Percentiles rank a stretch among this genome's conserved stretches.
Conservation (phyloP, 169 alveolate species). For the Plasmodium gaboni region DNA sequence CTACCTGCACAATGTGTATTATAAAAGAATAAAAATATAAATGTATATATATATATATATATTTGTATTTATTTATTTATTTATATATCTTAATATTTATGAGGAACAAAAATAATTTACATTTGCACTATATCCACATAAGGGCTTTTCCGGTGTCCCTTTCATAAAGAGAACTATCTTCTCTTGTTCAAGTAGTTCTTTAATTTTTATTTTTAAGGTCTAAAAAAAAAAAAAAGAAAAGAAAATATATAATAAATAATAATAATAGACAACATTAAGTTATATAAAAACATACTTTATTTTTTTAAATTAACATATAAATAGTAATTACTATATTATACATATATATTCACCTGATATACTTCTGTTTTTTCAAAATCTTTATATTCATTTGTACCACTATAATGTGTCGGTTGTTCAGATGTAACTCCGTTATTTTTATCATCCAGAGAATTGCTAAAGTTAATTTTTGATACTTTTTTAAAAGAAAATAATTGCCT, state of each 20-base stretch:
- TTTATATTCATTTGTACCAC: constrained; percentile 16
- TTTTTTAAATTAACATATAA: too few species aligned
- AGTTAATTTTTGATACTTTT: constrained; percentile 27
- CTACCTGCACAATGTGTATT: constrained; percentile 56
- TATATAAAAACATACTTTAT: neutral
- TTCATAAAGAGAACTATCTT: constrained; percentile 80
- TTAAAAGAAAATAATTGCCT: constrained; percentile 8
- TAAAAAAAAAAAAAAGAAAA: neutral
- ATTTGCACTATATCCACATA: constrained; percentile 84
- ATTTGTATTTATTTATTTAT: neutral
- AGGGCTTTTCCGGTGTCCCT: constrained; percentile 88
- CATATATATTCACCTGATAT: constrained; percentile 47
- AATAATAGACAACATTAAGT: neutral
- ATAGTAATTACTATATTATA: too few species aligned
- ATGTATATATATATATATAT: neutral
- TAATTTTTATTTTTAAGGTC: constrained; percentile 52
- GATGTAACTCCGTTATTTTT: constrained; percentile 24
- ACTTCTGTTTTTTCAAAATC: constrained; percentile 72
- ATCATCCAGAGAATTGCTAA: constrained; percentile 19
- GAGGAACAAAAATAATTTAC: constrained; percentile 48
- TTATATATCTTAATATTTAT: too few species aligned
- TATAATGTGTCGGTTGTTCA: neutral
- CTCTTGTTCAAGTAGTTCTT: constrained; percentile 65
- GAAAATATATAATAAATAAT: neutral
- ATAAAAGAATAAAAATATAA: neutral